phyloP scores from a whole-genome alignment of 2,329 filamentous ascomycete genomes.

The Colletotrichum falcatum region DNA sequence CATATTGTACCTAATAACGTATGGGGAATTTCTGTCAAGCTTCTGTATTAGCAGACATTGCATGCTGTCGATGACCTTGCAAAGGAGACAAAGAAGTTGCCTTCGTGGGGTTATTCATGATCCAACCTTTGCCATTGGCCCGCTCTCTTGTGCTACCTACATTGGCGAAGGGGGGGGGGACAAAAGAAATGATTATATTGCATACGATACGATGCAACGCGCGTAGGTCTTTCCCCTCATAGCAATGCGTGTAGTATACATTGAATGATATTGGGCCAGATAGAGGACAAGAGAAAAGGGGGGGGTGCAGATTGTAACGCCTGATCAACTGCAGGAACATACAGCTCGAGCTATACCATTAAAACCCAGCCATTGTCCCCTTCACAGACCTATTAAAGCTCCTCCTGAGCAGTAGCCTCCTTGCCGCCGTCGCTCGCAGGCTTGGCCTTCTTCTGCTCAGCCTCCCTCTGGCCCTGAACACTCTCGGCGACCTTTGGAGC shows the following conservation, averaged over 20 bases:
- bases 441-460: constrained; percentile 67
- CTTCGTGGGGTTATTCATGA: background rate
- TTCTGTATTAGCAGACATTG: background rate
- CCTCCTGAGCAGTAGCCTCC: constrained; percentile 63
- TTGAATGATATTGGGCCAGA: background rate
- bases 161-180: too few relatives aligned
- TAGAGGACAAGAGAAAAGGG: background rate
- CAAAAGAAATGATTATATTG: background rate
- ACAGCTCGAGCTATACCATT: background rate
- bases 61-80: background rate
- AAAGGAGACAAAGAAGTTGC: constrained; percentile 7
- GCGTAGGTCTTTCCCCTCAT: background rate
- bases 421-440: constrained; percentile 70
- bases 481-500: constrained; percentile 58
- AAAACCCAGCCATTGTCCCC: background rate
- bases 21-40: background rate
- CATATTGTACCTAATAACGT: background rate
- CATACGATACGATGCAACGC: background rate
- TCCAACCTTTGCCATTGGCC: background rate
- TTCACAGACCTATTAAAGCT: constrained; percentile 47
- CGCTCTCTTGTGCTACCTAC: background rate
- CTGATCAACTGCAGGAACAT: background rate
- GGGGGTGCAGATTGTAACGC: constrained; percentile 1
- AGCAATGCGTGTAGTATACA: constrained; percentile 16
- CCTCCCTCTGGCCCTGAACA: constrained; percentile 70